Conservation (phyloP, 106 monocot species). For the Allium sativum region DNA sequence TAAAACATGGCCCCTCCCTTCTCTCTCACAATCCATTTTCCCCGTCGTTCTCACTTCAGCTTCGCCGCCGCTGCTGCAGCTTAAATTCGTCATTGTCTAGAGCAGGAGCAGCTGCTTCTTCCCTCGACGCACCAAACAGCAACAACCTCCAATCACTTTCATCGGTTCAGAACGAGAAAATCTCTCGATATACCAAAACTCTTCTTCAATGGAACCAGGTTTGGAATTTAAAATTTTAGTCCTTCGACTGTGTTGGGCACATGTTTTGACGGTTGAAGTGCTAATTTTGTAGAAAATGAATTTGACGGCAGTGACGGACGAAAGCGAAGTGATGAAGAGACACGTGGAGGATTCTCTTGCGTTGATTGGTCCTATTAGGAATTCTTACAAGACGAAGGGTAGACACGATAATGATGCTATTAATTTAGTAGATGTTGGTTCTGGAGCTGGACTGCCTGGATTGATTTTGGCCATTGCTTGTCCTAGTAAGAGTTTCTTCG, state of each 20-base stretch:
- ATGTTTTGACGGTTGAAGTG: neutral
- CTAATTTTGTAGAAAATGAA: conserved; percentile 59
- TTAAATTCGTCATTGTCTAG: too few species aligned
- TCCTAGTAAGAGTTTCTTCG: conserved; percentile 29
- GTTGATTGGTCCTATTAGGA: conserved; percentile 41
- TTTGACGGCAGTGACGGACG: conserved; percentile 74
- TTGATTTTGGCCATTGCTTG: conserved; percentile 74
- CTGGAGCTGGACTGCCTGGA: conserved; percentile 84
- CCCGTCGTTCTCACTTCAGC: too few species aligned
- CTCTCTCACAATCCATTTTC: too few species aligned
- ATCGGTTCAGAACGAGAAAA: conserved; percentile 50
- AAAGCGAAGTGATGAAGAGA: conserved; percentile 71
- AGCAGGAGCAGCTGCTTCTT: too few species aligned
- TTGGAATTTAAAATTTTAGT: neutral
- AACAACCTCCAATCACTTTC: conserved; percentile 30
- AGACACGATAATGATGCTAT: conserved; percentile 24
- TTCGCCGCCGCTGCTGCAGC: too few species aligned
- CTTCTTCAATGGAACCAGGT: conserved; percentile 94
- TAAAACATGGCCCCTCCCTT: too few species aligned
- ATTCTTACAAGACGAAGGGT: conserved; percentile 29
- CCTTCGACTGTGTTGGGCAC: too few species aligned
- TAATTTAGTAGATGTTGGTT: conserved; percentile 78
- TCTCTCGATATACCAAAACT: conserved; percentile 51
- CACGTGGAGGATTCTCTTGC: conserved; percentile 91
- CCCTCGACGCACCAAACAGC: neutral